Conservation (phyloP, 1,284 basidiomycete genomes). For the Singerocomus inundabilis region DNA sequence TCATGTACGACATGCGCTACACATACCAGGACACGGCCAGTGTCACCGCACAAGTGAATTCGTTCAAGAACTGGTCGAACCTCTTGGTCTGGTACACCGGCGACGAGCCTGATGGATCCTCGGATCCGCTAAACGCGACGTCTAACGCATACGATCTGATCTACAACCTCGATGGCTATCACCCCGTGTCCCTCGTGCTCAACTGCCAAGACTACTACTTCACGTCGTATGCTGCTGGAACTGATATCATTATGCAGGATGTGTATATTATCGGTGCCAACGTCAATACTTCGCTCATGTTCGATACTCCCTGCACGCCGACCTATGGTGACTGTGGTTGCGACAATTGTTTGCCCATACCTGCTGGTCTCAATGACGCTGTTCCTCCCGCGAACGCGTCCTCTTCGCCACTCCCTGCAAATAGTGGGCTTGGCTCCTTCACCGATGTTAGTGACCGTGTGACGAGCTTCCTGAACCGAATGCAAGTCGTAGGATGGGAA, state of each 20-base stretch:
- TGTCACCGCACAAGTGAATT: slow-evolving; percentile 65
- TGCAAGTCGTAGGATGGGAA: slow-evolving; percentile 63
- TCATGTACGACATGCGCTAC: slow-evolving; percentile 77
- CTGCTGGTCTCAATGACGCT: slow-evolving; percentile 28
- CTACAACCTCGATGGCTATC: slow-evolving; percentile 68
- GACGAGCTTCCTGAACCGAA: slow-evolving; percentile 56
- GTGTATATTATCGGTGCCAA: slow-evolving; percentile 67
- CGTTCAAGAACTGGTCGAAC: slow-evolving; percentile 63
- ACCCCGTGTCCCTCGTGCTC: slow-evolving; percentile 74
- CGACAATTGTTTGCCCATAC: slow-evolving; percentile 47
- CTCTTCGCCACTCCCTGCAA: slow-evolving; percentile 18
- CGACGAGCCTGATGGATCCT: slow-evolving; percentile 72
- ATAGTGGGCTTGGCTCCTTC: slow-evolving; percentile 31
- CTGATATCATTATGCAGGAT: slow-evolving; percentile 62
- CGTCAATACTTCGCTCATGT: slow-evolving; percentile 58
- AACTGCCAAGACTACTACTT: slow-evolving; percentile 75
- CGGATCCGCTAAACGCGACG: slow-evolving; percentile 65
- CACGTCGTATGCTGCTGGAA: slow-evolving; percentile 54
- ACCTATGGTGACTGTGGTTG: slow-evolving; percentile 73
- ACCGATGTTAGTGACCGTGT: slow-evolving; percentile 63
- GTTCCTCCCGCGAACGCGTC: slow-evolving; percentile 31
- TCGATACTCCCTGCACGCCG: slow-evolving; percentile 54
- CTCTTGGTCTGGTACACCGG: slow-evolving; percentile 76
- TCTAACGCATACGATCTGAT: slow-evolving; percentile 59
- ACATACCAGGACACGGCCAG: slow-evolving; percentile 59